These are phyloP conservation scores for Umbellularia californica DNA, from an alignment of 164 flowering plant genomes.

Conservation along the genomic window DNA sequence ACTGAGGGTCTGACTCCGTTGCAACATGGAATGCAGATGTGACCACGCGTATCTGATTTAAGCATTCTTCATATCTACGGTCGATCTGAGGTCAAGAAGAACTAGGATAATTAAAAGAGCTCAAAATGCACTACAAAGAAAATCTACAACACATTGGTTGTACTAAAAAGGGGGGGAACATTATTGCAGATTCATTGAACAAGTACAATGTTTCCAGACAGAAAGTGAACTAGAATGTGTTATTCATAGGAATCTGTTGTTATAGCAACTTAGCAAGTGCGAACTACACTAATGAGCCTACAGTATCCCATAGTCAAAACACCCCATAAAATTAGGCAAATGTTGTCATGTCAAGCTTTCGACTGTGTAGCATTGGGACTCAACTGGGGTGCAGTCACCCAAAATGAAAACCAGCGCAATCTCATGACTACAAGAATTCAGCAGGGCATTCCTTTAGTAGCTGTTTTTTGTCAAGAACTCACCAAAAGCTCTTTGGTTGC, in stretches of 20 bases:
- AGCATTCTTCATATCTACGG: slow-evolving; percentile 60
- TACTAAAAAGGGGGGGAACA: background rate
- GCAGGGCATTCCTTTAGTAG: background rate
- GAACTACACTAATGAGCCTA: background rate
- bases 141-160: background rate
- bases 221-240: no score
- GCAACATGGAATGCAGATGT: slow-evolving; percentile 79
- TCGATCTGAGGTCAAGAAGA: slow-evolving; percentile 54
- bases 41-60: slow-evolving; percentile 71
- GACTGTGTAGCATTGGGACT: no score
- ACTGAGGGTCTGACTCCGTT: slow-evolving; percentile 68
- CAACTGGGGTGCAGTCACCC: no score
- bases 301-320: no score
- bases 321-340: no score
- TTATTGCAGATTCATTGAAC: background rate
- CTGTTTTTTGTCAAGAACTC: background rate
- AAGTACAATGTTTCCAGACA: background rate
- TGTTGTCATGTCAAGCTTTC: no score
- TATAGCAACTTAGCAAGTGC: background rate
- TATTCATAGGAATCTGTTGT: background rate
- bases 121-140: background rate
- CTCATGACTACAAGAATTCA: background rate
- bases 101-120: background rate
- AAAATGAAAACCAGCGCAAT: no score
- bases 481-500: background rate